Base-by-base conservation (phyloP, 176 grass and related monocot genomes). In the Secale cereale region DNA sequence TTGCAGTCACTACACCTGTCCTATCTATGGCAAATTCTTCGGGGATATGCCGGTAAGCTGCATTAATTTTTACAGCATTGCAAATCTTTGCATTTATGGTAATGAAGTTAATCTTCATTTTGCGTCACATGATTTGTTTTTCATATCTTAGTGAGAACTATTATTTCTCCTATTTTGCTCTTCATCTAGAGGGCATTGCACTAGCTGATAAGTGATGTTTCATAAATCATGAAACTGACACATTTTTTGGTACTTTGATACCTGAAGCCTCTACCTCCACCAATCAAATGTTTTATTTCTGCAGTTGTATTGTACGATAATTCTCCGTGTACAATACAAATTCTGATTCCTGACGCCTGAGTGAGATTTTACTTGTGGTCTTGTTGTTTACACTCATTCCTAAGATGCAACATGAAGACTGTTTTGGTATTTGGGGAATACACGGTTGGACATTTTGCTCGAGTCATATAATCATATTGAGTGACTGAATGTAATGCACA, bases 1-100 rank as follows among this genome's bases (percentile, higher is more conserved):
- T 28, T 98, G 93, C 86, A 98, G 91, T 89, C 93, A 98, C 30
- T 98, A 95, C 82, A 95, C 96, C 8, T 98, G 91, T 80, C 91
- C 96, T 77, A 94, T 98, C 70, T 95, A 91, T 83, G 86, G 91
- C 87, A 98, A 98, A 90, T 98, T 93, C 11, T 89, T 98, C 89
- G 93, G 96, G 76, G 94, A 97, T 86, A 97, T 97, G 94, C 87
- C 91, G 33, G 96, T 98, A 91, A 92, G 91, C 62, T 83, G 78
- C 59, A 71, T 81, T 32, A 62, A 8, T 82, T 82, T 50, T 56
- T 57, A 59, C 4, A 5, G 32, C 20, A 13, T 27, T 79, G 6
- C 66, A 20, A 20, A 27, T 75, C 76, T 76, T 83, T 76, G 75
- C 43, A 29, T 64, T 35, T 32, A 2, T 32, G 25, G 70, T 74